phyloP scores from a whole-genome alignment of 306 rosid genomes.

The Phaseolus lunatus region DNA sequence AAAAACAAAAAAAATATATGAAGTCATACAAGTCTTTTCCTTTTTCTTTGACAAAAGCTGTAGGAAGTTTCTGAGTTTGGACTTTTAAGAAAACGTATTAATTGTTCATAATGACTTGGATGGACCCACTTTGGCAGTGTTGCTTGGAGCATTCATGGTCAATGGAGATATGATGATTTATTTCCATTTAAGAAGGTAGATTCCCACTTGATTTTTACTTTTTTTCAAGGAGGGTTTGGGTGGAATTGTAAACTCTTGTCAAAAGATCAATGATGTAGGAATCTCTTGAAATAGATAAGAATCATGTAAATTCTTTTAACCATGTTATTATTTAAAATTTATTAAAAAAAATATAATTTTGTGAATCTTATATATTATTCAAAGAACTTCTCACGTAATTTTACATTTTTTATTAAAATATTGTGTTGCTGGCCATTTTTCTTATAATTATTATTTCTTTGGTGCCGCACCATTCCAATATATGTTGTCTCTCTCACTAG shows the following conservation, averaged over 20 bases:
- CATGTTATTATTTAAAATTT: no score
- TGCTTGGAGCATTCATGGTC: background rate
- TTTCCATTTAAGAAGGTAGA: background rate
- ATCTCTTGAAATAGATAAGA: background rate
- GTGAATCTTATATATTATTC: no score
- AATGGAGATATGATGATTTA: background rate
- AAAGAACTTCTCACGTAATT: background rate
- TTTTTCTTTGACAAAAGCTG: background rate
- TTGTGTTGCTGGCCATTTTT: background rate
- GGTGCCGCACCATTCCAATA: background rate
- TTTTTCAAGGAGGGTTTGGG: background rate
- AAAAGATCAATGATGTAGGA: background rate
- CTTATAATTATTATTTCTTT: background rate
- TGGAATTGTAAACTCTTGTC: background rate
- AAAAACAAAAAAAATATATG: no score
- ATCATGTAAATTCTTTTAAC: no score
- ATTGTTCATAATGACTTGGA: background rate
- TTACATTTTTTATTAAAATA: no score
- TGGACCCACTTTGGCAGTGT: conserved; percentile 10
- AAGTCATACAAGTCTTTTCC: background rate
- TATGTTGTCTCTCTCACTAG: background rate
- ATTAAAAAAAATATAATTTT: no score
- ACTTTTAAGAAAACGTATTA: background rate
- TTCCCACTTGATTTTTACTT: background rate
- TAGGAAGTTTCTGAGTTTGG: background rate